A percentile compares a stretch with the other conserved stretches of the same genome.
Evolutionary conservation across 495 filamentous ascomycete genomes (phyloP).

Genomic region (Stereocaulon alpinum): DNA sequence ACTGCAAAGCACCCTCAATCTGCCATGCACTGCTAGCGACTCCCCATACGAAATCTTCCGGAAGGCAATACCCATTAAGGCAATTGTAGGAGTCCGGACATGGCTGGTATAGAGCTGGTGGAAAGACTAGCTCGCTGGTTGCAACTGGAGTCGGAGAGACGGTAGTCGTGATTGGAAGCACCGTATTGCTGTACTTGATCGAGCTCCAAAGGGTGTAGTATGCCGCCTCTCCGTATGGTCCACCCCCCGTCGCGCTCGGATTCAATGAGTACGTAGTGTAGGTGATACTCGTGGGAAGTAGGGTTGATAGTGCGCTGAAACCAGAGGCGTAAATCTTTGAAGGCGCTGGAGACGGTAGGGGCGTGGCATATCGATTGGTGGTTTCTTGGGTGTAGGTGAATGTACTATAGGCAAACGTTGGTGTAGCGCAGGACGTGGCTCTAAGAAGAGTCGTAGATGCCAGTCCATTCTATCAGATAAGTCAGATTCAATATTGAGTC

Average conservation of each 20-base stretch:
- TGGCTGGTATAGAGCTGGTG: neutral
- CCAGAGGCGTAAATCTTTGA: neutral
- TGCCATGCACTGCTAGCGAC: neutral
- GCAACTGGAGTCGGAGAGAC: neutral
- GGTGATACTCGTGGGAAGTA: neutral
- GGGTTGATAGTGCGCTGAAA: neutral
- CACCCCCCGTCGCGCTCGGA: neutral
- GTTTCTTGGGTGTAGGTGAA: neutral
- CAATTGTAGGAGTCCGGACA: neutral
- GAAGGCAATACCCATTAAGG: neutral
- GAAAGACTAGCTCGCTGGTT: neutral
- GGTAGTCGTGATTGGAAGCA: neutral
- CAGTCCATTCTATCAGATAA: neutral
- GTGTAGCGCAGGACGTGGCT: neutral
- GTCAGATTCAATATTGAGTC: too few relatives aligned
- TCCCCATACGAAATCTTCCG: neutral
- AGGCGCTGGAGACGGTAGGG: neutral
- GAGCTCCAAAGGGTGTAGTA: neutral
- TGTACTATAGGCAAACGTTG: neutral
- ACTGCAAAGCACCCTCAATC: neutral
- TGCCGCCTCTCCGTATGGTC: neutral
- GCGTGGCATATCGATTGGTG: neutral
- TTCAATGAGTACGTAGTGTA: neutral
- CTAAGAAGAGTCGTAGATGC: neutral
- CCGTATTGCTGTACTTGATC: neutral